phyloP scores from a whole-genome alignment of 331 rosid genomes.

The Quercus phellos region DNA sequence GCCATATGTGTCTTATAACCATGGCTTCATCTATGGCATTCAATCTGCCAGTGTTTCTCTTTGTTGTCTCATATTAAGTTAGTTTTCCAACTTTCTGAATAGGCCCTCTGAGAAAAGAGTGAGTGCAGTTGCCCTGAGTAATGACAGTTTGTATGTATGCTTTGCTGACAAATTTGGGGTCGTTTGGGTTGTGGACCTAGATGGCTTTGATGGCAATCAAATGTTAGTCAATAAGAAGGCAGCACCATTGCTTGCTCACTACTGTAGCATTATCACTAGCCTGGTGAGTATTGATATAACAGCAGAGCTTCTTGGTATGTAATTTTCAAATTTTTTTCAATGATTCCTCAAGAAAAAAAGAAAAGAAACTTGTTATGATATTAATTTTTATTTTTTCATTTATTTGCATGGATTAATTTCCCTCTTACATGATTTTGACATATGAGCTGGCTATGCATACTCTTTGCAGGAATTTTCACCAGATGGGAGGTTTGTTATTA shows the following conservation, averaged over 20 bases:
- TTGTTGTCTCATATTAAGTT: background rate
- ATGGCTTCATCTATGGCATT: background rate
- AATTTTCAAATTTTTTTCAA: background rate
- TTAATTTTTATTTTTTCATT: background rate
- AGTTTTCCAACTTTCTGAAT: conserved; percentile 2
- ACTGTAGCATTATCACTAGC: conserved; percentile 91
- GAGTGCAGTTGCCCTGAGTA: conserved; percentile 69
- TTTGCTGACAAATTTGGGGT: conserved; percentile 95
- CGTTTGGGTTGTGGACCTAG: conserved; percentile 73
- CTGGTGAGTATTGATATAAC: conserved; percentile 44
- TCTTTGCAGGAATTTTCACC: conserved; percentile 73
- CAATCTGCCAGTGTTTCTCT: background rate
- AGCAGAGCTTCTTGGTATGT: background rate
- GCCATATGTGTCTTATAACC: background rate
- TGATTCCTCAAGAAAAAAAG: background rate
- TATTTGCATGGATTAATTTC: background rate
- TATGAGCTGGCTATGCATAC: background rate
- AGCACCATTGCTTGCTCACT: conserved; percentile 67
- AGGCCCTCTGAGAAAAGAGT: conserved; percentile 89
- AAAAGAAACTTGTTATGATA: background rate
- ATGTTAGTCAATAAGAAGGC: conserved; percentile 48
- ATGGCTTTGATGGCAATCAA: conserved; percentile 31
- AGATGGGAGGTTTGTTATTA: conserved; percentile 60
- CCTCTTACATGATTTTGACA: background rate
- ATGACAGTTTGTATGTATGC: conserved; percentile 57